Evolutionary conservation across 768 basidiomycete genomes (phyloP), one percentile per base, ranked within the genome.

Genomic region (Phylloporus sp.): DNA sequence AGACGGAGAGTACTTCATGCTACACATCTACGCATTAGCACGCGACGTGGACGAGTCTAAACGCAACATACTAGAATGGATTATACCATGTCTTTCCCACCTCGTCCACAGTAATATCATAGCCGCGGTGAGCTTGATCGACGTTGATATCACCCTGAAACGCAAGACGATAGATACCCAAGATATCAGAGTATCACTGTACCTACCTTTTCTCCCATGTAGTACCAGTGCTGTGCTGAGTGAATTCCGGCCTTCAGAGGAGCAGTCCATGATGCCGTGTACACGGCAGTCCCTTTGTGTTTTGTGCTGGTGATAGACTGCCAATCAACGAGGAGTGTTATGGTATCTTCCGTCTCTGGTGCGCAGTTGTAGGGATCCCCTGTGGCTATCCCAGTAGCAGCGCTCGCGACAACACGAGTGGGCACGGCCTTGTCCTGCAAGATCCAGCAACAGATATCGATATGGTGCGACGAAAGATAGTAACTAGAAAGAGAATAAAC

Each of bases 241-340:
- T 95, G 92, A 9, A 95, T 79, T n/a, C 92, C 93, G 20, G 88
- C 78, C 65, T 89, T 88, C 53, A 92, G 73, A 16, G 93, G 94
- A 1, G 94, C 93, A 1, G 93, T 94, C 93, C 93, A 97, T 46
- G 87, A 89, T 9, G 94, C 92, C 5, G 94, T 94, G 72, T 93
- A 97, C 1, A 95, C 89, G 2, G 82, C 93, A 1, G 88, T 93
- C 22, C 94, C 93, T 54, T 76, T 80, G 72, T 92, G 89, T 59
- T 74, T 85, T 15, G 80, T 68, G 70, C 87, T 90, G 57, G 76
- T 80, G 57, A 83, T 72, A 47, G 88, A 91, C 67, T 91, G 83
- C 94, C 94, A 97, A 67, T 95, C 94, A 24, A 95, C 93, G 49
- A 97, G 76, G 44, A 95, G 85, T 5, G 93, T 95, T 69, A 97